Evolutionary conservation across 306 rosid species (phyloP).

Genomic region (Vachellia pachyceras): DNA sequence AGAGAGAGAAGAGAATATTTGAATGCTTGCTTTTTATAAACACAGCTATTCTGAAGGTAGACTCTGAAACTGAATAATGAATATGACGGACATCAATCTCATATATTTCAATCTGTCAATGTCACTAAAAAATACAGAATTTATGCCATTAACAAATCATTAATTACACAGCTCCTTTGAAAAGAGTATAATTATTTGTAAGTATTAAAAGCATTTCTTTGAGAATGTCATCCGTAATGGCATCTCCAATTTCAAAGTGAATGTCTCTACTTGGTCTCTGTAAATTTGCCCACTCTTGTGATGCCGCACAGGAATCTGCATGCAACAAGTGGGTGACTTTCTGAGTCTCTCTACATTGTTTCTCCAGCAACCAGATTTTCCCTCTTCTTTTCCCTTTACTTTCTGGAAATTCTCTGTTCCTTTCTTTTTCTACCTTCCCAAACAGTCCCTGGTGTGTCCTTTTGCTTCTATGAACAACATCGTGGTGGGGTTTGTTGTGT

Average conservation of each 20-base stretch:
- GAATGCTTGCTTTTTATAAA: not conserved
- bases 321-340: slow-evolving; percentile 28
- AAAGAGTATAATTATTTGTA: not conserved
- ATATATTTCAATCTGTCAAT: not conserved
- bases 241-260: slow-evolving; percentile 48
- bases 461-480: slow-evolving; percentile 17
- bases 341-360: slow-evolving; percentile 32
- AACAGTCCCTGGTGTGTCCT: slow-evolving; percentile 21
- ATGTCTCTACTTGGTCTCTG: slow-evolving; percentile 36
- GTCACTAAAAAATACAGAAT: not conserved
- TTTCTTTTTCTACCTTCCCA: slow-evolving; percentile 24
- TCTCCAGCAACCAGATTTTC: slow-evolving; percentile 38
- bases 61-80: not conserved
- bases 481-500: slow-evolving; percentile 11
- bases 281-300: slow-evolving; percentile 45
- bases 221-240: slow-evolving; percentile 51
- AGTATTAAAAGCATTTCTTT: slow-evolving; percentile 41
- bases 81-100: not conserved
- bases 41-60: not conserved
- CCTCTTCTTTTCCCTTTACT: slow-evolving; percentile 30
- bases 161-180: not conserved
- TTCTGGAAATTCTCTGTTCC: slow-evolving; percentile 11
- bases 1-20: not conserved
- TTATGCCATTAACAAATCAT: not conserved
- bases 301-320: slow-evolving; percentile 25